phyloP scores from a whole-genome alignment of 2,329 filamentous ascomycete genomes.

The Xylariaceae sp. region DNA sequence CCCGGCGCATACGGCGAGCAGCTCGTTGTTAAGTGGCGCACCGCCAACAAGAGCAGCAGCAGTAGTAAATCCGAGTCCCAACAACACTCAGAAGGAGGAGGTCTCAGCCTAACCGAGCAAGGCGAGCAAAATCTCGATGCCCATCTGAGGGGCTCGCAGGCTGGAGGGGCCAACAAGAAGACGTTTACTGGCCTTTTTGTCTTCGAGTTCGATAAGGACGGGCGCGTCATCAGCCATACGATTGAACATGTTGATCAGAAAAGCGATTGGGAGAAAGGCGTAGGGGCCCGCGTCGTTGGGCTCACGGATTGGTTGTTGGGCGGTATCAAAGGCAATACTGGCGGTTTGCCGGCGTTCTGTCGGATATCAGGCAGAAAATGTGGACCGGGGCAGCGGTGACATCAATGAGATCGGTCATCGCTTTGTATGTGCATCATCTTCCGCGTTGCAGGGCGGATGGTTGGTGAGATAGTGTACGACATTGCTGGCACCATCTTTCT shows the following conservation, averaged over 20 bases:
- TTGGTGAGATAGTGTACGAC: conserved; percentile 5
- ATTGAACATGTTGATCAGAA: conserved; percentile 91
- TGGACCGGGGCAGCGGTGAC: conserved; percentile 14
- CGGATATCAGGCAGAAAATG: conserved; percentile 7
- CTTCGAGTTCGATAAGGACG: conserved; percentile 89
- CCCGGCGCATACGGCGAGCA: conserved; percentile 66
- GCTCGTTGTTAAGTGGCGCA: conserved; percentile 88
- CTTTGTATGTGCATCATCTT: conserved; percentile 12
- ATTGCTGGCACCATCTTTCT: too few relatives aligned
- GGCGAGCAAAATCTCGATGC: conserved; percentile 34
- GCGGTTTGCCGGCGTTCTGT: conserved; percentile 22
- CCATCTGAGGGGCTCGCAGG: conserved; percentile 35
- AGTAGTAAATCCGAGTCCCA: too few relatives aligned
- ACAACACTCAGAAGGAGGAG: conserved; percentile 33
- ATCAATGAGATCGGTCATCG: too few relatives aligned
- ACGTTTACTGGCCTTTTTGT: conserved; percentile 91
- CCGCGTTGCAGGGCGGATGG: too few relatives aligned
- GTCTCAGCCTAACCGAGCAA: conserved; percentile 26
- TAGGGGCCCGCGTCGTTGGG: conserved; percentile 80
- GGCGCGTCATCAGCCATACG: conserved; percentile 78
- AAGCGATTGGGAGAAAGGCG: conserved; percentile 74
- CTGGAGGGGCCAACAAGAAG: conserved; percentile 56
- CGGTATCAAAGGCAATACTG: conserved; percentile 51
- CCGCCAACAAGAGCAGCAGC: conserved; percentile 47
- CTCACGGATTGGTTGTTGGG: conserved; percentile 93